Conservation (phyloP, 2,329 filamentous ascomycete species). For the Pseudopithomyces maydicus region DNA sequence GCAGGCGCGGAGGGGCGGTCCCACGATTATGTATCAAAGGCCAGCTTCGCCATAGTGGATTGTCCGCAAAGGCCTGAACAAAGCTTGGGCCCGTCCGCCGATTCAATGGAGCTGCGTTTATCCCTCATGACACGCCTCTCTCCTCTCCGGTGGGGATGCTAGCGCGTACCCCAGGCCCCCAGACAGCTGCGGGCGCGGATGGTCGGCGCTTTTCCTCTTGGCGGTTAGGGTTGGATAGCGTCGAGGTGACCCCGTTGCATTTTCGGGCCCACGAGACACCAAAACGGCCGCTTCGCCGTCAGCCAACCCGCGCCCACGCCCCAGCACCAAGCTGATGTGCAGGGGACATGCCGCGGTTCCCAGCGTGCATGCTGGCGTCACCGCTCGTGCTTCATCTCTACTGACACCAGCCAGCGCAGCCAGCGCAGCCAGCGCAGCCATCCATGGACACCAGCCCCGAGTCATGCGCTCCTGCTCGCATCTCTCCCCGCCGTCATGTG, state of each 20-base stretch:
- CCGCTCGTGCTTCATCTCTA: slow-evolving; percentile 16
- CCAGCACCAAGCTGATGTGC: neutral
- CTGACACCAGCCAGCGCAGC: neutral
- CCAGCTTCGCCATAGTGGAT: slow-evolving; percentile 39
- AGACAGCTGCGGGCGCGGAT: slow-evolving; percentile 29
- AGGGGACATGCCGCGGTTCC: slow-evolving; percentile 25
- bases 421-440: neutral
- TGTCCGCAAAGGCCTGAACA: slow-evolving; percentile 27
- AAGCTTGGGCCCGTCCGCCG: slow-evolving; percentile 35
- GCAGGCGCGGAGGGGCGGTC: slow-evolving; percentile 30
- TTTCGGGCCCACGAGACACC: slow-evolving; percentile 34
- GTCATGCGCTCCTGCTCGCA: neutral
- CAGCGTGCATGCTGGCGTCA: slow-evolving; percentile 13
- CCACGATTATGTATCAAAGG: slow-evolving; percentile 37
- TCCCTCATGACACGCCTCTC: slow-evolving; percentile 41
- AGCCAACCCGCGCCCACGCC: neutral
- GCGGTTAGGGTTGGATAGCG: slow-evolving; percentile 13
- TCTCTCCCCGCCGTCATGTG: neutral
- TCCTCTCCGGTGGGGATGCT: slow-evolving; percentile 40
- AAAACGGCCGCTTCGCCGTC: neutral
- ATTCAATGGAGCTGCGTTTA: slow-evolving; percentile 37
- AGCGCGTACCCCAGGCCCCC: slow-evolving; percentile 45
- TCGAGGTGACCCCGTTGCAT: slow-evolving; percentile 25
- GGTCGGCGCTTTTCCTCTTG: slow-evolving; percentile 35
- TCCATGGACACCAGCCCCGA: neutral